Base-by-base conservation (phyloP, 768 basidiomycete species). In the Boletus pseudo-olivaceus region DNA sequence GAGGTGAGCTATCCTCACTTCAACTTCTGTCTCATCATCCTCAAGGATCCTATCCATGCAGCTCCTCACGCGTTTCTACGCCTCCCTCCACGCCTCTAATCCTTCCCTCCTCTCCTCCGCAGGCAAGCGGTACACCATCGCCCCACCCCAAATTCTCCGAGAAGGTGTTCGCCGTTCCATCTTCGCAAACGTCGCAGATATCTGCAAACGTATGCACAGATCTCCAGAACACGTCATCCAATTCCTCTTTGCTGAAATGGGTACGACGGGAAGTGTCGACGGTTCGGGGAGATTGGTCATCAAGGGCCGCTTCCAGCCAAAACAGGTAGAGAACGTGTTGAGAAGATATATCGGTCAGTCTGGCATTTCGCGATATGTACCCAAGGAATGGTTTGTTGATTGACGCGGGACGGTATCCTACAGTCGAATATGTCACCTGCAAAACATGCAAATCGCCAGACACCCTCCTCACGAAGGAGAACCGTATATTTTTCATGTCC, bases 381-480 rank as follows among this genome's bases (percentile, higher is more conserved):
- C 27, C 30, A 37, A 34, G 9, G n/a, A 26, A 30, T 23, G 17
- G n/a, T 12, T 48, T 19, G 35, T 41, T 4, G 44, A 39, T 43
- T 54, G 39, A 60, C 43, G 30, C 12, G 11, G 5, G 51, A 26
- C 19, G 39, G 11, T 9, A 2, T 40, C 11, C 40, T 56, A 12
- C 61, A 96, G 95, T 96, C 57, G 95, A 98, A 76, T 98, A 98
- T 73, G 96, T 98, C 56, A 95, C 95, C 37, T 99, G 97, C 83
- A 96, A 97, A 75, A 98, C 95, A 38, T 99, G 97, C 82, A 99
- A 98, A 76, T 98, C 96, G 1, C 92, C 92, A 42, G 97, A 99
- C 71, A 99, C 97, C 3, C 82, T 97, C 19, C 82, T 99, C 35
- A 87, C 89, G 29, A 99, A 98, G 74, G 95, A 98, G 76, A 97